A percentile compares a stretch with the other conserved stretches of the same genome.
These are phyloP conservation scores for Paracorniculantispora psalliotae DNA, from an alignment of 2,329 filamentous ascomycete genomes.

Conservation along the genomic window DNA sequence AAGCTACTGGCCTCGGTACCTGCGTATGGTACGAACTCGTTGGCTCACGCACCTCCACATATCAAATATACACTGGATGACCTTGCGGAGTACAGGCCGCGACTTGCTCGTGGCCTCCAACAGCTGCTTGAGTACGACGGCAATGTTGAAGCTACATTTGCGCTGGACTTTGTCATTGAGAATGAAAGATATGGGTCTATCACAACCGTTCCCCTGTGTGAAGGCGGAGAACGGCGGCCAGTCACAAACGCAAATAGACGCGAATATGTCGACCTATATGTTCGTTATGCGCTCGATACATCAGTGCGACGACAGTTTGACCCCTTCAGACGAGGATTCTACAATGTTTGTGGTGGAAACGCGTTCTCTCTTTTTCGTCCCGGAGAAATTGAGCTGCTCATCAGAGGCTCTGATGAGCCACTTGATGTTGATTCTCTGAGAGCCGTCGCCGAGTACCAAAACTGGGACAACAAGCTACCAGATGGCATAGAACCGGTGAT, in stretches of 20 bases:
- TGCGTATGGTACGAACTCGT: constrained; percentile 47
- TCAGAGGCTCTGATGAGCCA: constrained; percentile 78
- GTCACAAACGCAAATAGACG: constrained; percentile 81
- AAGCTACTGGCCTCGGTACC: constrained; percentile 78
- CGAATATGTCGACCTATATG: constrained; percentile 83
- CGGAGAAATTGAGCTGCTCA: constrained; percentile 84
- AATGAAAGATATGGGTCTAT: constrained; percentile 70
- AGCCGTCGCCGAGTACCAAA: constrained; percentile 75
- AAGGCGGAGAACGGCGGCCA: constrained; percentile 64
- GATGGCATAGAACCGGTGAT: constrained; percentile 62
- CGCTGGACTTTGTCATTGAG: constrained; percentile 74
- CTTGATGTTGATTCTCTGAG: constrained; percentile 73
- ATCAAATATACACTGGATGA: constrained; percentile 78
- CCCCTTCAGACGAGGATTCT: constrained; percentile 91
- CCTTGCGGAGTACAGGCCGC: constrained; percentile 74
- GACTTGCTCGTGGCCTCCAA: constrained; percentile 68
- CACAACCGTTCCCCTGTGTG: constrained; percentile 64
- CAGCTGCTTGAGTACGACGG: constrained; percentile 79
- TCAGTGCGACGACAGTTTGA: constrained; percentile 80
- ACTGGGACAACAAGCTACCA: constrained; percentile 60
- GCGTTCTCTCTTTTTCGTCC: constrained; percentile 81
- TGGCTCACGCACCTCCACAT: constrained; percentile 51
- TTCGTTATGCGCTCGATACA: constrained; percentile 73
- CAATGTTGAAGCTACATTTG: constrained; percentile 75
- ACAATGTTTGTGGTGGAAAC: constrained; percentile 84